Evolutionary conservation across 345 rosid genomes (phyloP).

Genomic region (Eucalyptus tenuipes): DNA sequence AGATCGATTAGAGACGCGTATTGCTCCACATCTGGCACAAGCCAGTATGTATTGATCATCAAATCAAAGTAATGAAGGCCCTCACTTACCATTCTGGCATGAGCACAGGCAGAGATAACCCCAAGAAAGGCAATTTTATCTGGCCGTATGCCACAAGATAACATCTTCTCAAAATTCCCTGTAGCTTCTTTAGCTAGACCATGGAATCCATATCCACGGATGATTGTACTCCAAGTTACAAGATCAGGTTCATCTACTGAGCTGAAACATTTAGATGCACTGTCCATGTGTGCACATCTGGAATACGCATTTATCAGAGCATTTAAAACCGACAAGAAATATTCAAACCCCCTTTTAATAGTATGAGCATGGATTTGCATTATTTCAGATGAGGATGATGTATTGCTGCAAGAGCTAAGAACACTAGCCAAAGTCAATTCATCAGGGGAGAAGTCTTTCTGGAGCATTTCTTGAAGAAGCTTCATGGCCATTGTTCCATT

Average conservation of each 20-base stretch:
- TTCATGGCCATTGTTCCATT: conserved; percentile 39
- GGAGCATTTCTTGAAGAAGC: conserved; percentile 32
- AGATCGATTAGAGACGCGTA: conserved; percentile 53
- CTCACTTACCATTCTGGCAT: conserved; percentile 47
- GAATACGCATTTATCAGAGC: conserved; percentile 48
- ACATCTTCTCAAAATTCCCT: conserved; percentile 30
- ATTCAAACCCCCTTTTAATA: conserved; percentile 27
- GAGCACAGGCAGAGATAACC: conserved; percentile 61
- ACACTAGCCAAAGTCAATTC: conserved; percentile 52
- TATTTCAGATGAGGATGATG: conserved; percentile 25
- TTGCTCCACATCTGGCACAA: conserved; percentile 47
- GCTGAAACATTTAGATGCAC: conserved; percentile 37
- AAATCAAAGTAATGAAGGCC: conserved; percentile 45
- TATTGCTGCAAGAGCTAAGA: conserved; percentile 39
- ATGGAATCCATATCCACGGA: conserved; percentile 50
- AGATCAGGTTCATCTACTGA: conserved; percentile 33
- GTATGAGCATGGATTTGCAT: conserved; percentile 33
- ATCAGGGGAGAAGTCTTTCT: conserved; percentile 28
- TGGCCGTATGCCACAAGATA: conserved; percentile 31
- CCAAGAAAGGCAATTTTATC: conserved; percentile 47
- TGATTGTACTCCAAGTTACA: conserved; percentile 55
- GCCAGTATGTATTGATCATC: conserved; percentile 31
- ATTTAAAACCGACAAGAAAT: conserved; percentile 32
- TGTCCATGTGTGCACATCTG: conserved; percentile 33
- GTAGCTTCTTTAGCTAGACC: conserved; percentile 40